Evolutionary conservation across 2,329 filamentous ascomycete genomes (phyloP), one percentile per base, ranked within the genome.

Genomic region (Dactylellina sp.): DNA sequence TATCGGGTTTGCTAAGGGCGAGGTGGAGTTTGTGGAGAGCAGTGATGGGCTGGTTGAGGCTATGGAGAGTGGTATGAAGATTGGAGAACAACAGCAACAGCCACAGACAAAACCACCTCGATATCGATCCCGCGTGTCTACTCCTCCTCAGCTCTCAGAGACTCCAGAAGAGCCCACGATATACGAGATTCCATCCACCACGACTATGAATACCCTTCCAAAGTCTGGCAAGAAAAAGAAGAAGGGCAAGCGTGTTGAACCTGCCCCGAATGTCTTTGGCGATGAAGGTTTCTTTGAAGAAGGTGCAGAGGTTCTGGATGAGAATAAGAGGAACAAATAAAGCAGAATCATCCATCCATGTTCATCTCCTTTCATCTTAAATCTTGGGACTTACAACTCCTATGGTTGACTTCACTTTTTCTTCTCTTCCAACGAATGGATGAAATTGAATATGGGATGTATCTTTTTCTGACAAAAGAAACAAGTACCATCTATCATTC

Each of bases 231-330:
- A 80, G 79, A 85, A 80, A 79, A 83, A 55, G 35, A 59, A 49
- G 37, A 71, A 61, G 37, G 12, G 56, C 40, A 84, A 83, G 56
- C 84, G 85, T 59, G 78, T 68, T 79, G 79, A 40, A 80, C 82
- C 39, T 80, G 82, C 14, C 83, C 83, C 28, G 80, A 76, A 71
- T 18, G 81, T 80, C 50, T 80, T 82, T 9, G 88, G 89, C 47
- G 90, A 91, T 66, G 87, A 87, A 61, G 90, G 90, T 1, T 96
- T 96, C 81, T 96, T 96, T 78, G 93, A 97, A 81, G 92, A 97
- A 80, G 93, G 96, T 79, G 95, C 91, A 77, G 92, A 96, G 80
- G 91, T 97, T 66, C 85, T 96, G 75, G 92, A 96, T 32, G 71
- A 75, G 22, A 75, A 56, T 47, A 75, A 75, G 49, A 63, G 56